Evolutionary conservation across 495 filamentous ascomycete species (phyloP).

Genomic region (Astrothelium macrocarpum): DNA sequence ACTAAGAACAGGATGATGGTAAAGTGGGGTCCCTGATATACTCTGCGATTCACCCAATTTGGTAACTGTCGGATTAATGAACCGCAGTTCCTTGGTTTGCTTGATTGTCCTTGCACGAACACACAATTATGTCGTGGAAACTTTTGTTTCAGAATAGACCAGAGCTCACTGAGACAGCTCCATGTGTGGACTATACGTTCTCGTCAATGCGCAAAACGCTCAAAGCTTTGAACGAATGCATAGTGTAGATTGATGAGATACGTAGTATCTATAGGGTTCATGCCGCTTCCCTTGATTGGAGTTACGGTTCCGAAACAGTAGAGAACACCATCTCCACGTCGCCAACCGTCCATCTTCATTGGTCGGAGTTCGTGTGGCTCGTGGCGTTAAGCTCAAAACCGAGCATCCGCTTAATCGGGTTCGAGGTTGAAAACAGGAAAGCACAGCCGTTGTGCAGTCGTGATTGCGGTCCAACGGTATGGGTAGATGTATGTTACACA

Average conservation of each 20-base stretch:
- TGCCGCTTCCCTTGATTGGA: neutral
- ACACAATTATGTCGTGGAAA: neutral
- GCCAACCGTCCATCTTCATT: neutral
- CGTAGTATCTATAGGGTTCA: neutral
- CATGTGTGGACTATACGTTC: neutral
- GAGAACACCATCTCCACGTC: neutral
- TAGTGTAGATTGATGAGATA: neutral
- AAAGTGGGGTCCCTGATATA: too few species aligned
- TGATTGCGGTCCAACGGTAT: neutral
- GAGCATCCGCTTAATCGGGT: neutral
- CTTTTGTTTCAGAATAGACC: neutral
- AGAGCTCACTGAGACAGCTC: neutral
- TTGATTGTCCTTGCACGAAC: neutral
- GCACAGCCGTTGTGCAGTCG: neutral
- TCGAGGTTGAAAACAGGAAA: neutral
- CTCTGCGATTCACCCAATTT: too few species aligned
- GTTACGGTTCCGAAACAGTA: neutral
- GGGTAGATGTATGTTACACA: neutral
- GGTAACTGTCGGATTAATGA: neutral
- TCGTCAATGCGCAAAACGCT: neutral
- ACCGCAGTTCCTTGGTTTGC: neutral
- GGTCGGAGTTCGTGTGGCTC: neutral
- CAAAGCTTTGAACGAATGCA: neutral
- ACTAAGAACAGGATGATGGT: too few species aligned
- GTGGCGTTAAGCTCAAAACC: neutral